A percentile compares a stretch with the other conserved stretches of the same genome.
Conservation (phyloP, 2,329 filamentous ascomycete genomes). For the Tolypocladium paradoxum region DNA sequence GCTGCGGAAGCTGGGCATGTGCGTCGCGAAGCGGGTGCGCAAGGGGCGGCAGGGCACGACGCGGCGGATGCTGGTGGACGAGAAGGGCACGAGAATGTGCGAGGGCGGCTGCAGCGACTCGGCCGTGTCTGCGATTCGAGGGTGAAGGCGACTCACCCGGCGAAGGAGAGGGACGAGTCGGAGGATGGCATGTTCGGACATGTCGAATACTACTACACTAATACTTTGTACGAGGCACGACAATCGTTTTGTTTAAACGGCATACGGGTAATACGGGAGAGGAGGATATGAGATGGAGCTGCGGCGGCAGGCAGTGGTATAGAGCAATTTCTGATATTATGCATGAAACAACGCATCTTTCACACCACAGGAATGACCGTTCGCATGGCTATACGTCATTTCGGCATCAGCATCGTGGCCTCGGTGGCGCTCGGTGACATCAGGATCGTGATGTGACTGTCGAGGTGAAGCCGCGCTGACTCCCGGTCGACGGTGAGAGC, state of each 20-base stretch:
- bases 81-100: background rate
- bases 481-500: background rate
- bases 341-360: background rate
- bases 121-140: background rate
- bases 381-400: too few relatives aligned
- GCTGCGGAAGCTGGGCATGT: slow-evolving; percentile 65
- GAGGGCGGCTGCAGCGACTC: background rate
- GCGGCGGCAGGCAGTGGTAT: too few relatives aligned
- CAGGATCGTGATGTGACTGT: background rate
- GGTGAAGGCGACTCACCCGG: background rate
- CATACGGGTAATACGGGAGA: too few relatives aligned
- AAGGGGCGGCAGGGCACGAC: slow-evolving; percentile 34
- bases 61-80: slow-evolving; percentile 13
- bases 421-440: too few relatives aligned
- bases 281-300: background rate
- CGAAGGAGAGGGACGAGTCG: background rate
- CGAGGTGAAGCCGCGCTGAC: background rate
- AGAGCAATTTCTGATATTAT: background rate
- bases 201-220: background rate
- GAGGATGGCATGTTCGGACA: background rate
- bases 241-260: background rate
- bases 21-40: slow-evolving; percentile 20
- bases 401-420: too few relatives aligned
- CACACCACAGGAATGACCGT: too few relatives aligned
- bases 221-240: background rate